Evolutionary conservation across 495 filamentous ascomycete genomes (phyloP), one percentile per base, ranked within the genome.

Genomic region (Wilcoxina mikolae): DNA sequence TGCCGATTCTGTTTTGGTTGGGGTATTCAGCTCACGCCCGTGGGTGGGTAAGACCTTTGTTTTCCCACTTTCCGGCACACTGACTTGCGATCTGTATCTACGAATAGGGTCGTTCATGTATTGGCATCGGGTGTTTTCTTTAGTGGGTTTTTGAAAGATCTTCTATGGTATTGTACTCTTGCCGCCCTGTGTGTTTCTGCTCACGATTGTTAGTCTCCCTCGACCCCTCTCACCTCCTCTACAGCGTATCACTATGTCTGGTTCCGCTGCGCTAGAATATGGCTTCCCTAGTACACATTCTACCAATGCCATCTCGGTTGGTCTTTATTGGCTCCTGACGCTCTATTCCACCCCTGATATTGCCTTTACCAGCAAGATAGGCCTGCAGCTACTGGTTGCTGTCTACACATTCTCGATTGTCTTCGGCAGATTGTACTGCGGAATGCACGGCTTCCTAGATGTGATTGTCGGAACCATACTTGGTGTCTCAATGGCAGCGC

Each of bases 401-500:
- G 76, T 82, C 50, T 98, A 96, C 62, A 86, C 84, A 10, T 66
- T 78, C n/a, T 94, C 89, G 22, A 95, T 98, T 58, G 73, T 94
- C 24, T 61, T 96, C 51, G 91, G 91, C 20, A 78, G 91, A 43
- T 70, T 98, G 22, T 96, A 96, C 70, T 96, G 91, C 65, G 91
- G 91, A 48, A 98, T 98, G 91, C 91, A 98, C 70, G 91, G 91
- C 31, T 91, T 98, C 69, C 71, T 94, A 38, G 91, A 98, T 67
- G 85, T 94, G 11, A 68, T 86, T 12, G 65, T 89, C 57, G 91
- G 91, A 2, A 83, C 78, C 48, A 57, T 78, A 18, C 73, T 96
- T 51, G 91, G 89, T 17, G 79, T 80, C 11, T 60, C 73, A 17
- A 69, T 85, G 17, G 76, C 86, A 1, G 67, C 82, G 18, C 61